phyloP scores from a whole-genome alignment of 768 basidiomycete species.

The Lentinula aciculospora region DNA sequence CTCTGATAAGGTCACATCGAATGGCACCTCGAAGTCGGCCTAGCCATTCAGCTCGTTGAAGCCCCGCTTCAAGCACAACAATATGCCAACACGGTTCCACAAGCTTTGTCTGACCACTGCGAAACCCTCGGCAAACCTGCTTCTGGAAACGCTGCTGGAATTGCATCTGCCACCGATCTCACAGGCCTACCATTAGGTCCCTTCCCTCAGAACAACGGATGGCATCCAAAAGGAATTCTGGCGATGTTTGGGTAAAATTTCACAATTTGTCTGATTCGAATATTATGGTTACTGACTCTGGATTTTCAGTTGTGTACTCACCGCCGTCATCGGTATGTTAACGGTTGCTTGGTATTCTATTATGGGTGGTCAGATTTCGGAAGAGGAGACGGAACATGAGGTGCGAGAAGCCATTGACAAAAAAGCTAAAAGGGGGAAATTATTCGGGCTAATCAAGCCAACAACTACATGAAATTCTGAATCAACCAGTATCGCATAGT shows the following conservation, averaged over 20 bases:
- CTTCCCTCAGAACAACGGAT: constrained; percentile 66
- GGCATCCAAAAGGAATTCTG: constrained; percentile 66
- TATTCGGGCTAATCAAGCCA: constrained; percentile 29
- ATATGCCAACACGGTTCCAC: constrained; percentile 43
- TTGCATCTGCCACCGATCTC: constrained; percentile 63
- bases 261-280: neutral
- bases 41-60: constrained; percentile 81
- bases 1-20: constrained; percentile 62
- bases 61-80: constrained; percentile 71
- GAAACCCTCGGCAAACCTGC: constrained; percentile 46
- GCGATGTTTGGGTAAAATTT: constrained; percentile 67
- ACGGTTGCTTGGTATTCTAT: constrained; percentile 84
- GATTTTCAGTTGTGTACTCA: constrained; percentile 60
- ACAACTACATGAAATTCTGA: neutral
- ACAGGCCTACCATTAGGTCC: constrained; percentile 62
- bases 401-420: constrained; percentile 47
- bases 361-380: constrained; percentile 59
- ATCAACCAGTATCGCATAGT: too few species aligned
- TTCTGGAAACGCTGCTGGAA: constrained; percentile 87
- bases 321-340: constrained; percentile 78
- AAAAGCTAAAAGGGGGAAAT: constrained; percentile 46
- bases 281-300: neutral
- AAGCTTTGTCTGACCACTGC: constrained; percentile 69
- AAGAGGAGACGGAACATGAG: constrained; percentile 79
- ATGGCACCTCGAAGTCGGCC: constrained; percentile 81